phyloP scores from a whole-genome alignment of 2,329 filamentous ascomycete species.

The Coniella lustricola region DNA sequence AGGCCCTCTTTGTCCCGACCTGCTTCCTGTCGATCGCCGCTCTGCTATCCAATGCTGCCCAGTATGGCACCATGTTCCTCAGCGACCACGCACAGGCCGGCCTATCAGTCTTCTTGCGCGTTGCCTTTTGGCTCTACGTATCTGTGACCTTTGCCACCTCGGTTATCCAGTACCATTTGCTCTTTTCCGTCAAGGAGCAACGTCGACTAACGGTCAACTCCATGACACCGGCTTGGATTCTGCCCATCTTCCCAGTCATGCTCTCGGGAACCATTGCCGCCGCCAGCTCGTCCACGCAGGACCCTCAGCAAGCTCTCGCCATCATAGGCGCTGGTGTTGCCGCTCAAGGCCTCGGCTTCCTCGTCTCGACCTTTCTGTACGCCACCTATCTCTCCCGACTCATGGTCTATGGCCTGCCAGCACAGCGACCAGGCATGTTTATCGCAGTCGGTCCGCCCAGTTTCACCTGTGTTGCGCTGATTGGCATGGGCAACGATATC shows the following conservation, averaged over 20 bases:
- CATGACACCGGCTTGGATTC: slow-evolving; percentile 56
- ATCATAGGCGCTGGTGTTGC: slow-evolving; percentile 52
- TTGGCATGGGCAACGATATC: slow-evolving; percentile 27
- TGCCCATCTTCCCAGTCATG: slow-evolving; percentile 59
- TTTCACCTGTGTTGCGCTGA: slow-evolving; percentile 33
- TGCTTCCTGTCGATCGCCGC: slow-evolving; percentile 55
- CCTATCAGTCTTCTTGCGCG: slow-evolving; percentile 44
- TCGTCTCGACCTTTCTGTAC: slow-evolving; percentile 53
- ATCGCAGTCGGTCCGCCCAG: slow-evolving; percentile 55
- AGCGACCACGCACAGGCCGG: slow-evolving; percentile 35
- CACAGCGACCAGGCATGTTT: slow-evolving; percentile 54
- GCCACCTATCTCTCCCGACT: slow-evolving; percentile 52
- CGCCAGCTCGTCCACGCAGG: slow-evolving; percentile 42
- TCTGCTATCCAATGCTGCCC: slow-evolving; percentile 46
- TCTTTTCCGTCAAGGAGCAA: slow-evolving; percentile 42
- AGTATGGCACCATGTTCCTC: slow-evolving; percentile 38
- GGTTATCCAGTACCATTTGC: slow-evolving; percentile 49
- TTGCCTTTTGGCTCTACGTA: slow-evolving; percentile 58
- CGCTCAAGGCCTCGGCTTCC: slow-evolving; percentile 55
- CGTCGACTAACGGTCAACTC: slow-evolving; percentile 37
- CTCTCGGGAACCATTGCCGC: slow-evolving; percentile 53
- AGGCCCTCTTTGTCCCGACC: slow-evolving; percentile 53
- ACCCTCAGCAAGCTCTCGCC: slow-evolving; percentile 37
- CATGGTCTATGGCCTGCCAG: slow-evolving; percentile 49
- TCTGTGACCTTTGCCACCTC: slow-evolving; percentile 44